Conservation (phyloP, 441 rosid genomes). For the Adansonia madagascariensis region DNA sequence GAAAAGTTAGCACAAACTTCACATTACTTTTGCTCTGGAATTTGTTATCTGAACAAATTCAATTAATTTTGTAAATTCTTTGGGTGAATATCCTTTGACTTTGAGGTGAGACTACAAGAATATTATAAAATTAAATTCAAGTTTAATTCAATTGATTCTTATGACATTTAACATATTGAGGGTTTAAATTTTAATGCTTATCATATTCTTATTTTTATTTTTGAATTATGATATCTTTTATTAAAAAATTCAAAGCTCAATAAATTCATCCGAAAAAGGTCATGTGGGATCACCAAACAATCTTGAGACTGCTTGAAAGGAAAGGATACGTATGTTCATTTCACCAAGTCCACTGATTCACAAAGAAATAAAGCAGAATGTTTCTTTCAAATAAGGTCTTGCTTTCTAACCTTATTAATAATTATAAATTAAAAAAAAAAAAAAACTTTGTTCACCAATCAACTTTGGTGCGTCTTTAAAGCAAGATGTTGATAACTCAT, state of each 20-base stretch:
- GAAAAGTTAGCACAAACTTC: no score
- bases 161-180: no score
- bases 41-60: no score
- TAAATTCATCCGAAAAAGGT: neutral
- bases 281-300: neutral
- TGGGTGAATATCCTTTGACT: no score
- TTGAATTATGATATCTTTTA: no score
- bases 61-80: no score
- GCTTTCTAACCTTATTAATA: neutral
- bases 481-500: conserved; percentile 10
- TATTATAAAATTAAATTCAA: no score
- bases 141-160: no score
- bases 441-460: neutral
- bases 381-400: neutral
- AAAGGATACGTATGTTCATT: neutral
- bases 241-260: neutral
- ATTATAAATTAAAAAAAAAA: neutral
- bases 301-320: neutral
- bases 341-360: neutral
- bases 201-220: no score
- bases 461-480: neutral
- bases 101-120: no score
- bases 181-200: no score
- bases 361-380: neutral
- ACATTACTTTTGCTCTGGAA: no score